phyloP scores from a whole-genome alignment of 1,284 basidiomycete species.

The Stygiomarasmius scandens region DNA sequence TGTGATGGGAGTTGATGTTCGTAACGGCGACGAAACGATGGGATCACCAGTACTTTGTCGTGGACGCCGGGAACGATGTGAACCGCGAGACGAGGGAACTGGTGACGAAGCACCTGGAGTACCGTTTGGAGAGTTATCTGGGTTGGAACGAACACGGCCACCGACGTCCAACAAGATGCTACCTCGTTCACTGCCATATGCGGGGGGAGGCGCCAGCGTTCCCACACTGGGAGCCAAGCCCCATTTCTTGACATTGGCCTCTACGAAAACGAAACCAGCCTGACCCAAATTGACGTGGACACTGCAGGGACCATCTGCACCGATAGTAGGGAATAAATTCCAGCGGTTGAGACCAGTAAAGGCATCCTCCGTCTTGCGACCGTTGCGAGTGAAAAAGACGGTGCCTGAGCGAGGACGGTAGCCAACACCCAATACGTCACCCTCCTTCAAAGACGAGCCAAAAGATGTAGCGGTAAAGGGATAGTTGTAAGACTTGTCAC shows the following conservation, averaged over 20 bases:
- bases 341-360: slow-evolving; percentile 85
- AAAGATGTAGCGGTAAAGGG: slow-evolving; percentile 91
- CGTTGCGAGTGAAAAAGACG: slow-evolving; percentile 96
- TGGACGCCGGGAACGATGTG: slow-evolving; percentile 61
- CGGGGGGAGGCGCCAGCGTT: slow-evolving; percentile 92
- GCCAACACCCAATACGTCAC: slow-evolving; percentile 91
- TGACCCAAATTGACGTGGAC: slow-evolving; percentile 96
- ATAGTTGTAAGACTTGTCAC: slow-evolving; percentile 97
- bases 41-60: slow-evolving; percentile 45
- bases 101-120: slow-evolving; percentile 52
- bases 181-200: slow-evolving; percentile 92
- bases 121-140: slow-evolving; percentile 46
- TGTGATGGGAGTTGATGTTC: slow-evolving; percentile 52
- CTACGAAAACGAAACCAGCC: slow-evolving; percentile 95
- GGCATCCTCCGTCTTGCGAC: slow-evolving; percentile 92
- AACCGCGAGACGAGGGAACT: slow-evolving; percentile 48
- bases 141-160: slow-evolving; percentile 54
- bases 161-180: slow-evolving; percentile 93
- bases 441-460: slow-evolving; percentile 86
- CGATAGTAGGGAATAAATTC: slow-evolving; percentile 94
- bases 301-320: slow-evolving; percentile 91
- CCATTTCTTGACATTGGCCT: slow-evolving; percentile 99
- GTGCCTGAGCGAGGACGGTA: slow-evolving; percentile 94
- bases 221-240: slow-evolving; percentile 93
- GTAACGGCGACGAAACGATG: slow-evolving; percentile 62